Evolutionary conservation across 2,329 filamentous ascomycete species (phyloP).

Genomic region (Diaporthe ampelina): DNA sequence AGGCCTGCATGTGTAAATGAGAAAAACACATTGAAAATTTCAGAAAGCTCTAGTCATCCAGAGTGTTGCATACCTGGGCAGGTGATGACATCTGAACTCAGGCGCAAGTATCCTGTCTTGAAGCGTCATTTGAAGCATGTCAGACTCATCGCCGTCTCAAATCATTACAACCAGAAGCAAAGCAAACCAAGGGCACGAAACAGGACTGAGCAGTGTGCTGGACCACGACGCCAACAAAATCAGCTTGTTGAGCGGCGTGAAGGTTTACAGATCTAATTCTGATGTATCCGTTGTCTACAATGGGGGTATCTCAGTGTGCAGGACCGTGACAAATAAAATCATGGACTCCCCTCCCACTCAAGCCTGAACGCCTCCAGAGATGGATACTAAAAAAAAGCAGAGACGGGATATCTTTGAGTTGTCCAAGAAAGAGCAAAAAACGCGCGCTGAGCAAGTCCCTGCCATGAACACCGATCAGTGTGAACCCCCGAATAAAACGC

Average conservation of each 20-base stretch:
- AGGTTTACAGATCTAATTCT: not conserved
- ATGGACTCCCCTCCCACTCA: not conserved
- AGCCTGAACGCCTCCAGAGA: not conserved
- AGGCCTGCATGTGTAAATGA: not conserved
- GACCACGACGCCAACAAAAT: not conserved
- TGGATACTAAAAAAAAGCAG: not conserved
- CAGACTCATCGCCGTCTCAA: not conserved
- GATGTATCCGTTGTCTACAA: constrained; percentile 11
- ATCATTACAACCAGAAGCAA: not conserved
- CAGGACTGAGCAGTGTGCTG: not conserved
- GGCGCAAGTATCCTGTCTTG: too few species aligned
- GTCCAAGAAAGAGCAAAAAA: not conserved
- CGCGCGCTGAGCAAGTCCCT: not conserved
- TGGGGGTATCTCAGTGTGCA: constrained; percentile 29
- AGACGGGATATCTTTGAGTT: constrained; percentile 15
- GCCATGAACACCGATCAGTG: not conserved
- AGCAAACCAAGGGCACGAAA: not conserved
- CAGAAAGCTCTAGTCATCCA: too few species aligned
- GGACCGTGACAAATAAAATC: constrained; percentile 1
- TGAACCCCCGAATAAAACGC: not conserved
- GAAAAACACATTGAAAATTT: not conserved
- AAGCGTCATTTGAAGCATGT: too few species aligned
- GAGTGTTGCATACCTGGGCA: too few species aligned
- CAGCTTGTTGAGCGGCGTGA: not conserved
- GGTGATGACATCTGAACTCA: too few species aligned